These are phyloP conservation scores for Orbilia blumenaviensis DNA, from an alignment of 2,329 filamentous ascomycete species.

Conservation along the genomic window DNA sequence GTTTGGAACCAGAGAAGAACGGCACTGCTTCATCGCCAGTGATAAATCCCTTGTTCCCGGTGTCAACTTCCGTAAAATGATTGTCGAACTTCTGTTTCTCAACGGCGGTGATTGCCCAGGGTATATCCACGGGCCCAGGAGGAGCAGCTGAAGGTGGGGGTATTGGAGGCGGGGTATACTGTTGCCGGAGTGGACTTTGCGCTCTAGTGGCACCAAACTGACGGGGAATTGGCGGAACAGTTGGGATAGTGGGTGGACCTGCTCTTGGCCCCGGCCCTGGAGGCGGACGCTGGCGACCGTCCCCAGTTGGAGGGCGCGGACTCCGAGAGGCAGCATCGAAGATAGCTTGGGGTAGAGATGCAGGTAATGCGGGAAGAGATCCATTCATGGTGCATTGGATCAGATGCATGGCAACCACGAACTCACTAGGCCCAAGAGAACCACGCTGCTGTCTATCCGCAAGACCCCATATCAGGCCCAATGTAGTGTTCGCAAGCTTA, in stretches of 20 bases:
- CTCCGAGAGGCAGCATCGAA: conserved; percentile 89
- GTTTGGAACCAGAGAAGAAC: conserved; percentile 90
- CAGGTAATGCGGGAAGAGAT: conserved; percentile 79
- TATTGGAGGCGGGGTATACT: conserved; percentile 63
- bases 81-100: conserved; percentile 90
- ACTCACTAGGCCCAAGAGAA: conserved; percentile 84
- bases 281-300: conserved; percentile 60
- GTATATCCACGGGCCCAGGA: conserved; percentile 64
- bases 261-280: conserved; percentile 66
- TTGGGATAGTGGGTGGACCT: conserved; percentile 62
- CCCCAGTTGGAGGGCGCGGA: conserved; percentile 62
- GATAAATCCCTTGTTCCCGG: conserved; percentile 79
- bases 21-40: conserved; percentile 92
- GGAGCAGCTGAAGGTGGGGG: conserved; percentile 63
- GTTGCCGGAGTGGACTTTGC: conserved; percentile 70
- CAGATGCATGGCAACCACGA: conserved; percentile 98
- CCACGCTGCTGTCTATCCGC: conserved; percentile 94
- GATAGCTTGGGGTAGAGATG: conserved; percentile 79
- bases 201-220: conserved; percentile 73
- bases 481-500: conserved; percentile 83
- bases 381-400: conserved; percentile 90
- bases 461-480: conserved; percentile 96
- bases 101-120: conserved; percentile 82
- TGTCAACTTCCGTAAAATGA: conserved; percentile 85
- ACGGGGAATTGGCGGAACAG: conserved; percentile 76